These are phyloP conservation scores for Diplodia intermedia DNA, from an alignment of 2,329 filamentous ascomycete species.

Conservation along the genomic window DNA sequence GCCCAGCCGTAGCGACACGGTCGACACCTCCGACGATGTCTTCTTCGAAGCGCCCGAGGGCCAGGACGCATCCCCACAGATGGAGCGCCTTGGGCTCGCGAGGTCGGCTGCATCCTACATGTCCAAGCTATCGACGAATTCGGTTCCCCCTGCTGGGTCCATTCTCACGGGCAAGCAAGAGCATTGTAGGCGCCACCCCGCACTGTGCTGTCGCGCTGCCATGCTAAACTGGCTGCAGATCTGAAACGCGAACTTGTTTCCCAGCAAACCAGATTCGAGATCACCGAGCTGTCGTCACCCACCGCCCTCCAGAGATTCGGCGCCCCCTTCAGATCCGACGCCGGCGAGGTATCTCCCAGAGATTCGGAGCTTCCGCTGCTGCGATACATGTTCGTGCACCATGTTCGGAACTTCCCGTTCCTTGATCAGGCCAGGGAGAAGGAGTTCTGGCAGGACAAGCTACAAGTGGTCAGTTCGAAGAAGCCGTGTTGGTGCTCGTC, in stretches of 20 bases:
- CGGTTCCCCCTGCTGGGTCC: conserved; percentile 61
- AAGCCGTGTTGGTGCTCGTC: conserved; percentile 17
- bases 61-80: background rate
- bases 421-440: conserved; percentile 96
- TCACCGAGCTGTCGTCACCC: conserved; percentile 89
- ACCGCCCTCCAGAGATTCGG: conserved; percentile 95
- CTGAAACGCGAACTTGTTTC: conserved; percentile 94
- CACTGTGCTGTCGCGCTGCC: background rate
- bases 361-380: conserved; percentile 94
- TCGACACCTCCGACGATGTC: conserved; percentile 25
- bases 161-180: conserved; percentile 94
- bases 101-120: conserved; percentile 27
- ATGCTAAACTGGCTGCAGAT: conserved; percentile 61
- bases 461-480: conserved; percentile 77
- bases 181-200: conserved; percentile 71
- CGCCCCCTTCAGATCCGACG: conserved; percentile 90
- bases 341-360: conserved; percentile 88
- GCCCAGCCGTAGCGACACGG: conserved; percentile 11
- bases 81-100: conserved; percentile 23
- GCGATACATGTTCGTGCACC: conserved; percentile 96
- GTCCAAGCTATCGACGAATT: conserved; percentile 50
- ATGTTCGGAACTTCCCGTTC: conserved; percentile 97
- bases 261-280: conserved; percentile 88
- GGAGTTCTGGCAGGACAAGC: conserved; percentile 99
- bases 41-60: conserved; percentile 31